Conservation (phyloP, 2,329 filamentous ascomycete species). For the Colletotrichum theobromicola region DNA sequence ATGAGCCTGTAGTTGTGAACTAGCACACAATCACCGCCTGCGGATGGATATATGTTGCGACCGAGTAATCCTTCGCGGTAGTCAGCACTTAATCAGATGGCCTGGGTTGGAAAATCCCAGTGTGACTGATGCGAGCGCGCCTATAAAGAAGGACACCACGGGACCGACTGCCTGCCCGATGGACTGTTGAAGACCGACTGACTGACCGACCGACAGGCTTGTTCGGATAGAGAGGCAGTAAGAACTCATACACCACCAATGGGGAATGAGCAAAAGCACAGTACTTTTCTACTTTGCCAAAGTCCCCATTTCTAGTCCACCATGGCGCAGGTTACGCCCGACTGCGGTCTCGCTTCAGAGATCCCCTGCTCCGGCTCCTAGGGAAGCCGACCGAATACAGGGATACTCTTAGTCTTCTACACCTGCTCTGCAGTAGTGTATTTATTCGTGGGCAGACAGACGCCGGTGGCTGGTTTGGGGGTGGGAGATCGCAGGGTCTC, state of each 20-base stretch:
- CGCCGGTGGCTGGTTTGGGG: background rate
- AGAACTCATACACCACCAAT: background rate
- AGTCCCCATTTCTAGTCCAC: conserved; percentile 1
- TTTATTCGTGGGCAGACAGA: background rate
- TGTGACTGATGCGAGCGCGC: background rate
- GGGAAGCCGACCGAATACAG: background rate
- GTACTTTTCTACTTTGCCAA: background rate
- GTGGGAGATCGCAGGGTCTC: background rate
- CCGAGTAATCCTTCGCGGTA: background rate
- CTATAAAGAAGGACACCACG: background rate
- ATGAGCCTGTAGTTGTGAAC: background rate
- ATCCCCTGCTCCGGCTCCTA: conserved; percentile 1
- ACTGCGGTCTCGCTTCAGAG: background rate
- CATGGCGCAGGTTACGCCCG: conserved; percentile 9
- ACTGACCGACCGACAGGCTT: background rate
- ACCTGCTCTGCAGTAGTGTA: background rate
- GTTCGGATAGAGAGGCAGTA: background rate
- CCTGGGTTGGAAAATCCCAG: background rate
- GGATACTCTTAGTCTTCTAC: background rate
- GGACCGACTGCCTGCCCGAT: background rate
- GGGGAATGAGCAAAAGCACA: background rate
- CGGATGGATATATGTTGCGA: background rate
- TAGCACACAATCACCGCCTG: background rate
- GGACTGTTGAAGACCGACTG: background rate
- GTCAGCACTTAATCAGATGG: background rate